Conservation (phyloP, 176 grass and related monocot genomes). For the Typha latifolia region DNA sequence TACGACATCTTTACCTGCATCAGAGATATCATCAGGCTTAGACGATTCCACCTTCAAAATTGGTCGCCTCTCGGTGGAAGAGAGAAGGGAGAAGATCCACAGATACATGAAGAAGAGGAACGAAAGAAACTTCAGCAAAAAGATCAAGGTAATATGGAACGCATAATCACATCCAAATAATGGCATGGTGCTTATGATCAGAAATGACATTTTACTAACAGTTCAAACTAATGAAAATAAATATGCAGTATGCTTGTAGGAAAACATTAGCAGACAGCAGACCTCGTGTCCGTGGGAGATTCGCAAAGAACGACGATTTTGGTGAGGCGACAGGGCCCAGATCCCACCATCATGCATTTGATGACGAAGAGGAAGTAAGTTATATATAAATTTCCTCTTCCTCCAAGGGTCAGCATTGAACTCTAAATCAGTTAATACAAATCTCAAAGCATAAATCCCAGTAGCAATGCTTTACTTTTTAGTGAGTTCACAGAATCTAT, state of each 20-base stretch:
- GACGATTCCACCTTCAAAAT: slow-evolving; percentile 76
- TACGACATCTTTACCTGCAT: slow-evolving; percentile 15
- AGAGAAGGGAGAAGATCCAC: slow-evolving; percentile 90
- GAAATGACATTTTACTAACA: slow-evolving; percentile 13
- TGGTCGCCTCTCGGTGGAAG: slow-evolving; percentile 59
- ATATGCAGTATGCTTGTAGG: slow-evolving; percentile 94
- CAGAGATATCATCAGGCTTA: slow-evolving; percentile 33
- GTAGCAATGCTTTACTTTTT: too few species aligned
- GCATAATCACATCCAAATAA: not conserved
- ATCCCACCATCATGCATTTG: slow-evolving; percentile 38
- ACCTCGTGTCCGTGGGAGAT: slow-evolving; percentile 82
- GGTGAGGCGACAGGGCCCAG: slow-evolving; percentile 47
- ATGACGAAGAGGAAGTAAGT: slow-evolving; percentile 62
- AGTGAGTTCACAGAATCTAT: too few species aligned
- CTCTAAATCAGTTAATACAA: not conserved
- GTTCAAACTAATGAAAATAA: not conserved
- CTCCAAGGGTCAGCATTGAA: not conserved
- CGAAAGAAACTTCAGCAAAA: slow-evolving; percentile 92
- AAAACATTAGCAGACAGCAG: slow-evolving; percentile 97
- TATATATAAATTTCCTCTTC: not conserved
- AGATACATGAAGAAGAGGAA: slow-evolving; percentile 94
- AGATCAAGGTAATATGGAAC: slow-evolving; percentile 77
- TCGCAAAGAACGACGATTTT: slow-evolving; percentile 80
- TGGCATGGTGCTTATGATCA: not conserved
- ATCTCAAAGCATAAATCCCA: too few species aligned